phyloP scores from a whole-genome alignment of 371 early-diverging fungal genomes.

The Conidiobolus incongruus region DNA sequence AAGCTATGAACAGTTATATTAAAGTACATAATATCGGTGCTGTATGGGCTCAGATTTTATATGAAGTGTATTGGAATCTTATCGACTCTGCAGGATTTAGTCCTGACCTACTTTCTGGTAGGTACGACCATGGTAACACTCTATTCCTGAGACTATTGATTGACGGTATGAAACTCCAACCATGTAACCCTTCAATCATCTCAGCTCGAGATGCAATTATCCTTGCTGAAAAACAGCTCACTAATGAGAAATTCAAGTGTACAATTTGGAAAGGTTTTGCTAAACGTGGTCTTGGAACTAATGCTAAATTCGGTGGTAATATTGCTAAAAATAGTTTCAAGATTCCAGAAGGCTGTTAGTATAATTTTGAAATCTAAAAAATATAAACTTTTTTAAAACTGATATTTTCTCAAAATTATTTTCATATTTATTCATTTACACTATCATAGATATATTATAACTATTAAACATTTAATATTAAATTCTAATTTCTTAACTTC shows the following conservation, averaged over 20 bases:
- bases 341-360: constrained; percentile 29
- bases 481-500: no score
- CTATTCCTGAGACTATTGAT: not conserved
- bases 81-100: not conserved
- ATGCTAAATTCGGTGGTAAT: constrained; percentile 28
- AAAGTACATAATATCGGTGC: not conserved
- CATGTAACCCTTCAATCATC: no score
- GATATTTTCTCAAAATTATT: no score
- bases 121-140: not conserved
- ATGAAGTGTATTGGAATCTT: not conserved
- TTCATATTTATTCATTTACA: no score
- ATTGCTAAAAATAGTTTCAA: constrained; percentile 29
- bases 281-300: constrained; percentile 68
- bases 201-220: constrained; percentile 49
- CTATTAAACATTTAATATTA: no score
- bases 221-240: constrained; percentile 48
- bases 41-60: not conserved
- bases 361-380: no score
- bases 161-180: no score
- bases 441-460: no score
- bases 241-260: constrained; percentile 61
- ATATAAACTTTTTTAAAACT: no score
- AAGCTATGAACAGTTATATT: no score
- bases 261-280: constrained; percentile 70
- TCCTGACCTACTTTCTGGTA: not conserved